A percentile compares a stretch with the other conserved stretches of the same genome.
These are phyloP conservation scores for Fonsecaea pugnacius DNA, from an alignment of 2,329 filamentous ascomycete genomes.

Conservation along the genomic window DNA sequence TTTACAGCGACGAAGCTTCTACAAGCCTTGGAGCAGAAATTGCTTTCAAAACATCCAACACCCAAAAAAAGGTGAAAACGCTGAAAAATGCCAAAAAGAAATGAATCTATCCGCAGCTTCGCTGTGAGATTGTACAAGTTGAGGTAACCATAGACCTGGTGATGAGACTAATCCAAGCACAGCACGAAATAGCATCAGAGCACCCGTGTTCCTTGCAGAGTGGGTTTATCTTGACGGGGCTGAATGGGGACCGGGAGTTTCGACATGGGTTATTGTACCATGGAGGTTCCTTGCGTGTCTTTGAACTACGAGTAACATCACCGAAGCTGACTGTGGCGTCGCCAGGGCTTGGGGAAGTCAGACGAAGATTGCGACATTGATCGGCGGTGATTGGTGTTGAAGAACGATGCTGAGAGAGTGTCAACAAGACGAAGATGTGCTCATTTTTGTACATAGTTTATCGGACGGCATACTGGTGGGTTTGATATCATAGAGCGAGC, in stretches of 20 bases:
- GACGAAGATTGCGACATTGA: background rate
- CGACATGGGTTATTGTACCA: background rate
- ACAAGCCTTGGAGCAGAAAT: slow-evolving; percentile 16
- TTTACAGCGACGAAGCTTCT: background rate
- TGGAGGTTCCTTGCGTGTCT: slow-evolving; percentile 2
- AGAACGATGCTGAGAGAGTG: background rate
- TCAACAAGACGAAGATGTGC: background rate
- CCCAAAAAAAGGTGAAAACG: slow-evolving; percentile 33
- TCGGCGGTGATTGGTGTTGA: background rate
- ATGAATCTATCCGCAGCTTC: slow-evolving; percentile 17
- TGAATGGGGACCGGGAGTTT: slow-evolving; percentile 6
- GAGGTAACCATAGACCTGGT: slow-evolving; percentile 23
- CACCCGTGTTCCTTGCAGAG: slow-evolving; percentile 30
- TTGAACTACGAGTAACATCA: background rate
- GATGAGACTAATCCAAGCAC: slow-evolving; percentile 30
- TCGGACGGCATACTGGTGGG: background rate
- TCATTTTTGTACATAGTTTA: slow-evolving; percentile 15
- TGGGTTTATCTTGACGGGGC: slow-evolving; percentile 15
- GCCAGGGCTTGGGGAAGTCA: background rate
- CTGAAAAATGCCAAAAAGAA: slow-evolving; percentile 29
- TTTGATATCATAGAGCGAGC: slow-evolving; percentile 8
- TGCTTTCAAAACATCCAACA: slow-evolving; percentile 14
- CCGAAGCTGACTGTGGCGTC: background rate
- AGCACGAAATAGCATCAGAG: slow-evolving; percentile 34
- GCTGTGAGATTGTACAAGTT: slow-evolving; percentile 21